A percentile compares a stretch with the other conserved stretches of the same genome.
phyloP scores from a whole-genome alignment of 2,329 filamentous ascomycete species.

The Cyphellophora attinorum region DNA sequence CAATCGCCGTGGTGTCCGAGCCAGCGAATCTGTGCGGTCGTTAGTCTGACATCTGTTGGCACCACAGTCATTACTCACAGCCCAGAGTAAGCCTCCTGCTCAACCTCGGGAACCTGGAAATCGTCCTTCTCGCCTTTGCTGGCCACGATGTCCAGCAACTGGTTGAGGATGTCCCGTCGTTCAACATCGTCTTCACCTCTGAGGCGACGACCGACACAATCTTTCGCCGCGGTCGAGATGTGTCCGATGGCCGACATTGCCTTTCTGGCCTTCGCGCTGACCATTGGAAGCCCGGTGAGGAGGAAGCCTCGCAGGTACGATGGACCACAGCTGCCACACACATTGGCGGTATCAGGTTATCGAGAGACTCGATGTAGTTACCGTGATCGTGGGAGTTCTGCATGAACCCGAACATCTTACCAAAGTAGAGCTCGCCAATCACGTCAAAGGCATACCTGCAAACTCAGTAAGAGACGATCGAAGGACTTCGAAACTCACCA shows the following conservation, averaged over 20 bases:
- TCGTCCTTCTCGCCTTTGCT: conserved; percentile 13
- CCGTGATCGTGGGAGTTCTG: conserved; percentile 28
- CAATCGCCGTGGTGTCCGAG: conserved; percentile 13
- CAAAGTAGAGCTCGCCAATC: conserved; percentile 32
- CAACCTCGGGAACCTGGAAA: conserved; percentile 8
- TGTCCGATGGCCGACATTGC: conserved; percentile 20
- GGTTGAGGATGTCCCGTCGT: conserved; percentile 3
- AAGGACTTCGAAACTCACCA: conserved; percentile 13
- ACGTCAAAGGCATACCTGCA: conserved; percentile 33
- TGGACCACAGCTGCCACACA: conserved; percentile 22
- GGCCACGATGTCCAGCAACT: conserved; percentile 14
- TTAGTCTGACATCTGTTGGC: not conserved
- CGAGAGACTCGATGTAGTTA: conserved; percentile 27
- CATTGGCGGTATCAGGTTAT: conserved; percentile 24
- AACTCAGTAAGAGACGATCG: conserved; percentile 2
- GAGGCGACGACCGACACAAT: conserved; percentile 13
- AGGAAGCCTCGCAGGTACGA: conserved; percentile 22
- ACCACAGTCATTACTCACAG: conserved; percentile 7
- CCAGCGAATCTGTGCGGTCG: conserved; percentile 31
- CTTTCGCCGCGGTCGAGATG: conserved; percentile 19
- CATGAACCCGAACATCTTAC: conserved; percentile 33
- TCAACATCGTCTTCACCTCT: not conserved
- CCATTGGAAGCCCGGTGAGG: conserved; percentile 17
- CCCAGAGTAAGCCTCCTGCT: conserved; percentile 10
- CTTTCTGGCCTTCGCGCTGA: conserved; percentile 16